Conservation (phyloP, 306 rosid species). For the Rosa lucieae region DNA sequence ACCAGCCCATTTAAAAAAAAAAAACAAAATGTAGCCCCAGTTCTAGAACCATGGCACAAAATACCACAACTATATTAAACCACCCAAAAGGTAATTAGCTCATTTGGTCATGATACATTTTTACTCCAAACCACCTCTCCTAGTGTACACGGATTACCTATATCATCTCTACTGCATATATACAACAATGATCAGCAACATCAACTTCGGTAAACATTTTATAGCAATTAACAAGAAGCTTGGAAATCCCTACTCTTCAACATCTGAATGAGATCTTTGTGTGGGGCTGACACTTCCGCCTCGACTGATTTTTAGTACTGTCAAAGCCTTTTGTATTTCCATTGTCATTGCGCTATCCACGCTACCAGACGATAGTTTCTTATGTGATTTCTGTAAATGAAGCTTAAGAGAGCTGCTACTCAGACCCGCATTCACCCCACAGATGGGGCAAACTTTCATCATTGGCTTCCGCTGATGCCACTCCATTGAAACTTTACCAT, state of each 20-base stretch:
- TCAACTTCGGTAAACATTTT: neutral
- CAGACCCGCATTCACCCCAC: conserved; percentile 88
- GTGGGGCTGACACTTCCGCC: conserved; percentile 73
- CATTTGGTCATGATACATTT: neutral
- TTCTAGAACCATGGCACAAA: too few species aligned
- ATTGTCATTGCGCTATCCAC: conserved; percentile 94
- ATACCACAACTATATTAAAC: too few species aligned
- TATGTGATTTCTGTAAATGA: conserved; percentile 88
- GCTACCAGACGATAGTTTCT: conserved; percentile 84
- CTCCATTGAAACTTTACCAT: conserved; percentile 85
- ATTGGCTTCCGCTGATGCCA: conserved; percentile 87
- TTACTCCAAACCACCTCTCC: neutral
- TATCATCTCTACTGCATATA: neutral
- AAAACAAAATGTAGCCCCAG: too few species aligned
- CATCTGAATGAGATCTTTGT: conserved; percentile 48
- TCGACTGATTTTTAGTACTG: conserved; percentile 60
- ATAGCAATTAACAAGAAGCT: neutral
- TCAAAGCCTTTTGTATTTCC: conserved; percentile 81
- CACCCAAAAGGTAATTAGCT: neutral
- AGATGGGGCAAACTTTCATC: conserved; percentile 89
- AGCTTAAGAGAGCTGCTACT: conserved; percentile 96
- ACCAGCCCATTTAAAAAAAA: too few species aligned
- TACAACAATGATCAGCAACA: neutral
- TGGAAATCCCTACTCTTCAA: conserved; percentile 29
- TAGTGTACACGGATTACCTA: neutral